Evolutionary conservation across 768 basidiomycete species (phyloP), one percentile per base, ranked within the genome.

Genomic region (Mycena galericulata): DNA sequence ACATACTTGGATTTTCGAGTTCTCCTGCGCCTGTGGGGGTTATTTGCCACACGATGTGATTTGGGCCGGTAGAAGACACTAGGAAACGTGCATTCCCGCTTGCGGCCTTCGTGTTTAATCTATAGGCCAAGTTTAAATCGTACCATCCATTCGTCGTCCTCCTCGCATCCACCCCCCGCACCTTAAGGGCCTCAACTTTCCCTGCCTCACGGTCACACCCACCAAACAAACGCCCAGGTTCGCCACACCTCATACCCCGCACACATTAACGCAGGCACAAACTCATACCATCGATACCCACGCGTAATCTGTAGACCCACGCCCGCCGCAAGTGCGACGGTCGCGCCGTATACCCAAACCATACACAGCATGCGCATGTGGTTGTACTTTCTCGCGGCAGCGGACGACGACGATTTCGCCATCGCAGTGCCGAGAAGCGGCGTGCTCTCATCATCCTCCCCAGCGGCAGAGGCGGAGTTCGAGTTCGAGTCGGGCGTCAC

Each of bases 161-260:
- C n/a, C 34, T 36, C 34, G 34, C 34, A 36, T 36, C 34, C 34
- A 36, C 43, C 5, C 51, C 51, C 32, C 51, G 15, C n/a, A 10
- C n/a, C 51, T 27, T 18, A 53, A 27, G 26, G 17, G 26, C 47
- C 47, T 51, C 49, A 51, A 51, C 29, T 51, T 4, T 17, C 27
- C 49, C 51, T 49, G 34, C 51, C 51, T 34, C 51, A 20, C 47
- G n/a, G 32, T 59, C 57, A 62, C 40, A 53, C 40, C 61, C 61
- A 62, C 61, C 61, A 62, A 45, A 51, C 51, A 34, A 62, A 62
- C 36, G 36, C 60, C 60, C 60, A 62, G 27, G 50, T 62, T 27
- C 61, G 49, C 50, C 49, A 53, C 26, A 53, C 51, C 29, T 53
- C 50, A 26, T 53, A 53, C 50, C 26, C 51, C 38, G 49, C 41